Evolutionary conservation across 2,329 filamentous ascomycete genomes (phyloP).

Genomic region (Penicillium sp.): DNA sequence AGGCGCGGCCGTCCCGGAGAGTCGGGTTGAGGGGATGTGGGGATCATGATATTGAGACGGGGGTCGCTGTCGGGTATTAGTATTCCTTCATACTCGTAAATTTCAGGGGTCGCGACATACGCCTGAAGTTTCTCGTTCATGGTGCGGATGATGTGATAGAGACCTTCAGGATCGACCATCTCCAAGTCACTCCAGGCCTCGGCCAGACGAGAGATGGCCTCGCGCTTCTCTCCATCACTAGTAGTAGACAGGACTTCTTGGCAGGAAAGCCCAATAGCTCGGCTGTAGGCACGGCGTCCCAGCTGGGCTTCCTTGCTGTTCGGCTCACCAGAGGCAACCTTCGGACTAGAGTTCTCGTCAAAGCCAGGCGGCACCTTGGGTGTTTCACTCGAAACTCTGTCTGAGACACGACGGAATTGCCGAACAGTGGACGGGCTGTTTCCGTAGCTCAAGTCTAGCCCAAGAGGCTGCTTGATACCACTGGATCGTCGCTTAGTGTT

Average conservation of each 20-base stretch:
- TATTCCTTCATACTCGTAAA: not conserved
- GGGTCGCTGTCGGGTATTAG: slow-evolving; percentile 28
- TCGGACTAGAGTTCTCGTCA: slow-evolving; percentile 42
- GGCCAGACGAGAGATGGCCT: slow-evolving; percentile 75
- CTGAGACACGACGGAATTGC: slow-evolving; percentile 84
- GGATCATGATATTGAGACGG: slow-evolving; percentile 39
- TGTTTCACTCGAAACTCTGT: slow-evolving; percentile 47
- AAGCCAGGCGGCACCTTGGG: slow-evolving; percentile 26
- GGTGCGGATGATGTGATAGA: slow-evolving; percentile 75
- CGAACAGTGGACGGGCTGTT: slow-evolving; percentile 89
- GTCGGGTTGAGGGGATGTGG: slow-evolving; percentile 34
- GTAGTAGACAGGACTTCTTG: slow-evolving; percentile 84
- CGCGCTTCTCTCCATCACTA: slow-evolving; percentile 64
- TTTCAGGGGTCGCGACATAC: slow-evolving; percentile 21
- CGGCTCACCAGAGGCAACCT: slow-evolving; percentile 30
- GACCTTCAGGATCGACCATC: slow-evolving; percentile 81
- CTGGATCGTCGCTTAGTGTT: slow-evolving; percentile 44
- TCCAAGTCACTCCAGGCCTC: slow-evolving; percentile 84
- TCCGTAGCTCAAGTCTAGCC: slow-evolving; percentile 86
- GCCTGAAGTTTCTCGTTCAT: slow-evolving; percentile 67
- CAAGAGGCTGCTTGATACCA: slow-evolving; percentile 69
- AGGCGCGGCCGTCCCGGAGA: slow-evolving; percentile 59
- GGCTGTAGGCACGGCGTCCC: slow-evolving; percentile 74
- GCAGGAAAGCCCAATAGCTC: slow-evolving; percentile 75
- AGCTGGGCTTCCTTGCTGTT: slow-evolving; percentile 74